Conservation (phyloP, 441 rosid genomes). For the Theobroma grandiflorum region DNA sequence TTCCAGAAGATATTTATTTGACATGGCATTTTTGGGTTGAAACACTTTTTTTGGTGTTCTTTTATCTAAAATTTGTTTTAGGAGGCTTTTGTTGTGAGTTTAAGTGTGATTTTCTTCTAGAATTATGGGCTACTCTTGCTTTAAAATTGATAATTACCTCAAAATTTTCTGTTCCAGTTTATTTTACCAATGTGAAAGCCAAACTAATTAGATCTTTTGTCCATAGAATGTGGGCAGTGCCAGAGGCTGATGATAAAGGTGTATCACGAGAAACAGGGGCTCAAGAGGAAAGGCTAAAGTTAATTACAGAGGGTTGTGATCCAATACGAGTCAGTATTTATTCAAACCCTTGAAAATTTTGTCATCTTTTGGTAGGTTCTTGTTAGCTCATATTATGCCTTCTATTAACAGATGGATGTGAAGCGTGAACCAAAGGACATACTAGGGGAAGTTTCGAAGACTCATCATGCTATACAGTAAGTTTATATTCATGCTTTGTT, state of each 20-base stretch:
- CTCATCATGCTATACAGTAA: conserved; percentile 81
- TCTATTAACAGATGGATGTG: conserved; percentile 50
- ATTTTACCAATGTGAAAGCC: background rate
- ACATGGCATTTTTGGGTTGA: conserved; percentile 9
- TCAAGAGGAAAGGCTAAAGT: conserved; percentile 58
- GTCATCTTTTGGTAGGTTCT: background rate
- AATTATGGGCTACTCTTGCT: background rate
- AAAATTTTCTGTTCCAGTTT: background rate
- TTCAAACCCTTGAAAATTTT: conserved; percentile 23
- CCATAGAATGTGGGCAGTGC: conserved; percentile 80
- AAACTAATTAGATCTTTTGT: conserved; percentile 31
- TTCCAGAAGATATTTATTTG: background rate
- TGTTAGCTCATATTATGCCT: conserved; percentile 20
- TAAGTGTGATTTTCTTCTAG: background rate
- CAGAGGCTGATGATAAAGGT: conserved; percentile 76
- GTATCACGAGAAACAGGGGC: conserved; percentile 44
- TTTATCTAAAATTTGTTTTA: background rate
- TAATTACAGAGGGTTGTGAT: conserved; percentile 75
- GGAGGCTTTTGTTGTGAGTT: background rate
- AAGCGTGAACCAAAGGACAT: conserved; percentile 64
- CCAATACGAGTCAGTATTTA: conserved; percentile 62
- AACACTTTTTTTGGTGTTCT: background rate
- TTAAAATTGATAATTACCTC: background rate
- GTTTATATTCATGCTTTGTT: conserved; percentile 26
- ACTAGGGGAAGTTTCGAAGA: conserved; percentile 73